Percentiles rank a stretch among this genome's conserved stretches.
Evolutionary conservation across 1,139 yeast species (phyloP).

Genomic region (Zygosaccharomyces sapae): DNA sequence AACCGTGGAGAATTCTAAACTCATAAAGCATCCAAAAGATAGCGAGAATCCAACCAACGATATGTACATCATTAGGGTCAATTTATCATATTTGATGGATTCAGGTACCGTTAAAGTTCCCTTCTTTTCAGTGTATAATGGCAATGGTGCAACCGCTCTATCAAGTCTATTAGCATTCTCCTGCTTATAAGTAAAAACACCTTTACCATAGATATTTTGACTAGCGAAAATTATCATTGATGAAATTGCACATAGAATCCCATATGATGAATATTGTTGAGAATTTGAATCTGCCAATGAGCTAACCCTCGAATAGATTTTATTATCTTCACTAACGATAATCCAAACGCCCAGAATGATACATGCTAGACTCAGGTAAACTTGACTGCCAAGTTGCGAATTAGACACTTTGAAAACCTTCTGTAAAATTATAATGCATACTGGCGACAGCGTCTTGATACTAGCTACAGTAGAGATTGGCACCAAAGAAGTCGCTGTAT

Average conservation of each 20-base stretch:
- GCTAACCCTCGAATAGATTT: constrained; percentile 8
- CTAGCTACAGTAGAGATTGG: constrained; percentile 95
- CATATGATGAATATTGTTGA: constrained; percentile 48
- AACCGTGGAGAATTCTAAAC: constrained; percentile 35
- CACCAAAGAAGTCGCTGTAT: constrained; percentile 82
- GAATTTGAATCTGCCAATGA: constrained; percentile 3
- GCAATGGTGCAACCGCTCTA: constrained; percentile 22
- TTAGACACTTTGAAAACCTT: constrained; percentile 53
- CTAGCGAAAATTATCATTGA: constrained; percentile 85
- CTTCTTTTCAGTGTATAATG: constrained; percentile 14
- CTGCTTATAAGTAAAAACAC: constrained; percentile 58
- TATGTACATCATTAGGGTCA: constrained; percentile 82
- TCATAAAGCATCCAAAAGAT: constrained; percentile 75
- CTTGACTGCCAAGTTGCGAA: constrained; percentile 63
- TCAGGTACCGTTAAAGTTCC: constrained; percentile 5
- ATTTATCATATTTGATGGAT: constrained; percentile 56
- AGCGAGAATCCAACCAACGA: constrained; percentile 73
- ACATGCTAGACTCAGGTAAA: constrained; percentile 60
- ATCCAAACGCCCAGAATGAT: constrained; percentile 38
- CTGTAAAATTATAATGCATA: constrained; percentile 77
- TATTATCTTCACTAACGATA: constrained; percentile 33
- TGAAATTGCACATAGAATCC: constrained; percentile 70
- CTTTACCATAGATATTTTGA: constrained; percentile 93
- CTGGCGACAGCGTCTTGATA: constrained; percentile 85
- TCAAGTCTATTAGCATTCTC: constrained; percentile 10